Evolutionary conservation across 2,329 filamentous ascomycete species (phyloP).

Genomic region (Alternaria consortialis): DNA sequence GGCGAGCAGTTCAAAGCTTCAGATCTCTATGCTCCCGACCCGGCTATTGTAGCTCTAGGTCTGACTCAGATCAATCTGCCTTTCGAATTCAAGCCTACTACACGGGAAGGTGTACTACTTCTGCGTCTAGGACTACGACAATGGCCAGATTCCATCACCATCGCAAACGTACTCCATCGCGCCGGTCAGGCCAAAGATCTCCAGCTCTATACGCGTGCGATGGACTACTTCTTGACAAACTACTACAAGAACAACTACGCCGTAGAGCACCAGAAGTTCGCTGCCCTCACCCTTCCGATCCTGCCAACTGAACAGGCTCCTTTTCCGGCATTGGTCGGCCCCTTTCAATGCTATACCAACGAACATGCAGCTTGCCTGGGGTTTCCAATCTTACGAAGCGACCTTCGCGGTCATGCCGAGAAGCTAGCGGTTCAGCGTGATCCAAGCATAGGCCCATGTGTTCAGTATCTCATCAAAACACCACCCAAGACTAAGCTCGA

Average conservation of each 20-base stretch:
- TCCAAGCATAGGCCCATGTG: constrained; percentile 79
- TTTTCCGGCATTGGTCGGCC: constrained; percentile 71
- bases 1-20: constrained; percentile 48
- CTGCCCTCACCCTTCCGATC: constrained; percentile 55
- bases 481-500: constrained; percentile 74
- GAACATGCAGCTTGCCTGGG: constrained; percentile 78
- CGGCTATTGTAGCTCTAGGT: constrained; percentile 42
- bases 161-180: constrained; percentile 80
- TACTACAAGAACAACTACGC: constrained; percentile 81
- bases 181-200: constrained; percentile 61
- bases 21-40: constrained; percentile 49
- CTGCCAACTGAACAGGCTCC: constrained; percentile 75
- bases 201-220: constrained; percentile 70
- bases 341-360: constrained; percentile 84
- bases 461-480: constrained; percentile 73
- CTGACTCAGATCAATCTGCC: constrained; percentile 70
- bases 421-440: constrained; percentile 89
- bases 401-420: constrained; percentile 80
- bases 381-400: constrained; percentile 77
- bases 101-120: constrained; percentile 77
- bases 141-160: constrained; percentile 74
- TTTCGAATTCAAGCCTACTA: constrained; percentile 69
- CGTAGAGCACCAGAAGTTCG: constrained; percentile 63
- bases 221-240: constrained; percentile 84
- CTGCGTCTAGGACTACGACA: constrained; percentile 74